phyloP scores from a whole-genome alignment of 805 yeast species.

The Saccharomycopsis amapae region DNA sequence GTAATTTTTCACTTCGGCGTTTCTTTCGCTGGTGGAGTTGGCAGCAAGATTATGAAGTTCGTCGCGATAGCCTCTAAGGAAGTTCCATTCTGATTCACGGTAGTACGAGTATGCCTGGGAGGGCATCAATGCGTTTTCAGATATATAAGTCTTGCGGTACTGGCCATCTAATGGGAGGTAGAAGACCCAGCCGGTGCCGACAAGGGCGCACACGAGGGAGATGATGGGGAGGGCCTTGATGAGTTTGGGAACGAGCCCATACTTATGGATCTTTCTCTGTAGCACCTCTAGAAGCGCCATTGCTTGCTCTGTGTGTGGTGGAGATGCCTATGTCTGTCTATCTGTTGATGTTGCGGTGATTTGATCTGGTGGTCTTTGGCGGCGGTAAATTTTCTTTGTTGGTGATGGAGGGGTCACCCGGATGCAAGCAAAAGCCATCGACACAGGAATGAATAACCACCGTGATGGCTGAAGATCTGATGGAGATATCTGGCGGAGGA shows the following conservation, averaged over 20 bases:
- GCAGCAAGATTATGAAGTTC: conserved; percentile 38
- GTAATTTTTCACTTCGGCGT: conserved; percentile 48
- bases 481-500: too few relatives aligned
- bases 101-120: conserved; percentile 90
- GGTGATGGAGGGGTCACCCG: too few relatives aligned
- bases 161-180: conserved; percentile 74
- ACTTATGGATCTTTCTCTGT: conserved; percentile 36
- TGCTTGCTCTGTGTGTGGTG: too few relatives aligned
- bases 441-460: too few relatives aligned
- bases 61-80: conserved; percentile 74
- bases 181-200: conserved; percentile 53
- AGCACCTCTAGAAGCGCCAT: conserved; percentile 44
- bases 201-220: conserved; percentile 35
- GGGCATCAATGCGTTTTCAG: conserved; percentile 96
- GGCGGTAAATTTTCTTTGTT: too few relatives aligned
- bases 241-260: conserved; percentile 42
- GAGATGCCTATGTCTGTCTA: too few relatives aligned
- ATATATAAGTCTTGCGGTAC: conserved; percentile 73
- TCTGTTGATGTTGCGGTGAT: too few relatives aligned
- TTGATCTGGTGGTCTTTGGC: too few relatives aligned
- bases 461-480: too few relatives aligned
- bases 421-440: too few relatives aligned
- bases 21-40: conserved; percentile 29
- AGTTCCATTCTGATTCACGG: conserved; percentile 91
- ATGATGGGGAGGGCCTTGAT: conserved; percentile 37